These are phyloP conservation scores for Boletellus emodensis DNA, from an alignment of 768 basidiomycete species.

Conservation along the genomic window DNA sequence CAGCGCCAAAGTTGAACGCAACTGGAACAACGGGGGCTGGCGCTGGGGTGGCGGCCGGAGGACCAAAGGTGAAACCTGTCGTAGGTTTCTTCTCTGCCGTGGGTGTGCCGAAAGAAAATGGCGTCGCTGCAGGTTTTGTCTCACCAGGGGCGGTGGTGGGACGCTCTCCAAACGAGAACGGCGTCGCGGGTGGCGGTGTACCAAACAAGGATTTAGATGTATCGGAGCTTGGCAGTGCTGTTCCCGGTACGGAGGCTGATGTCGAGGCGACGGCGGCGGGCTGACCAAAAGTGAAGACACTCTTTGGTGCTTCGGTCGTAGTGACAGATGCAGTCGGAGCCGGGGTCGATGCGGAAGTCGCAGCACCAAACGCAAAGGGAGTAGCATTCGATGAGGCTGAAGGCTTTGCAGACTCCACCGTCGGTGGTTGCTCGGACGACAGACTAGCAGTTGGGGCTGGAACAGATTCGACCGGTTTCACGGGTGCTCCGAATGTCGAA, in stretches of 20 bases:
- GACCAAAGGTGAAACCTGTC: constrained; percentile 42
- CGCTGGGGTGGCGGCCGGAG: constrained; percentile 33
- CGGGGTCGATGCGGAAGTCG: constrained; percentile 8
- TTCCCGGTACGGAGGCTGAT: constrained; percentile 6
- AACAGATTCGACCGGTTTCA: constrained; percentile 20
- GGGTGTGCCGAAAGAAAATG: constrained; percentile 31
- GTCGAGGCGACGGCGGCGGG: constrained; percentile 10
- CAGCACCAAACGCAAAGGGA: constrained; percentile 29
- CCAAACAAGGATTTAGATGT: constrained; percentile 43
- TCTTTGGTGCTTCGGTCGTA: constrained; percentile 30
- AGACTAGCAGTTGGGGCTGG: constrained; percentile 1
- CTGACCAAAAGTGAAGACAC: constrained; percentile 32
- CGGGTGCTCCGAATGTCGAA: constrained; percentile 24
- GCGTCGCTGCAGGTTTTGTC: constrained; percentile 18
- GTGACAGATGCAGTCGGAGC: background rate
- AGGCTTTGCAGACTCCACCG: constrained; percentile 7
- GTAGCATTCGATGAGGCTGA: constrained; percentile 2
- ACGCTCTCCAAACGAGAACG: constrained; percentile 45
- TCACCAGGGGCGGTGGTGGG: constrained; percentile 20
- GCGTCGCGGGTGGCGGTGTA: constrained; percentile 18
- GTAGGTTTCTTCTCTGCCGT: constrained; percentile 34
- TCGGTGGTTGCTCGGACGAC: constrained; percentile 9
- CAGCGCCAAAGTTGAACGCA: constrained; percentile 47
- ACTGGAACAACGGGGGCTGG: constrained; percentile 30
- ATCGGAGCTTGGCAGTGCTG: constrained; percentile 25